These are phyloP conservation scores for Dictyostelium firmibasis DNA, from an alignment of 78 protist genomes.

Conservation along the genomic window DNA sequence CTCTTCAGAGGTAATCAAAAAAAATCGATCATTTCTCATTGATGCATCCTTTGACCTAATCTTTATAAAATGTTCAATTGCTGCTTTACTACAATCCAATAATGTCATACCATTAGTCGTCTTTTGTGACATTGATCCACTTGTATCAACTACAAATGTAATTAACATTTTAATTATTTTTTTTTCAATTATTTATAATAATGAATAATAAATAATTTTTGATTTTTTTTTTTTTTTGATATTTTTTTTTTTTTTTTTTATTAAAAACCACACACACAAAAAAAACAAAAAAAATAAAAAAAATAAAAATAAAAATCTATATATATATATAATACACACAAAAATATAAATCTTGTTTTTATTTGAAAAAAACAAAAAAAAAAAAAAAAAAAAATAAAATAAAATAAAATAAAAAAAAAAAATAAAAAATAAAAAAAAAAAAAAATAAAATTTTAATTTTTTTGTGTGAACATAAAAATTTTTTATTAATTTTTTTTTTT, in stretches of 20 bases:
- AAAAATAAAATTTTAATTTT: neutral
- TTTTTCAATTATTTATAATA: too few relatives aligned
- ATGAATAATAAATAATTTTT: too few relatives aligned
- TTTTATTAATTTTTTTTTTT: constrained; percentile 8
- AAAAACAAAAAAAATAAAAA: neutral
- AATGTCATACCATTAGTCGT: constrained; percentile 73
- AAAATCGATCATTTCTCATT: constrained; percentile 55
- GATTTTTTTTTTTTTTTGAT: neutral
- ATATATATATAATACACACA: too few relatives aligned
- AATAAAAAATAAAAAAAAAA: neutral
- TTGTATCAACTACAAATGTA: constrained; percentile 82
- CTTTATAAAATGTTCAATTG: constrained; percentile 80
- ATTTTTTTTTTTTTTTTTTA: neutral
- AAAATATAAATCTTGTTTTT: too few relatives aligned
- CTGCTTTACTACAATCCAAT: constrained; percentile 78
- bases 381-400: neutral
- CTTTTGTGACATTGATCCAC: constrained; percentile 81
- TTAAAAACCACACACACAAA: neutral
- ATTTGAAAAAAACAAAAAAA: too few relatives aligned
- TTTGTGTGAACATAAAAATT: neutral
- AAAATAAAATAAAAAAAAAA: neutral
- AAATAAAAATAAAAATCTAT: neutral
- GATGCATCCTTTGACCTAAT: constrained; percentile 47
- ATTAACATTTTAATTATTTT: constrained; percentile 20
- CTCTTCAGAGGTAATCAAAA: constrained; percentile 71